Evolutionary conservation across 257 asterid species (phyloP).

Genomic region (Cynanchum wilfordii): DNA sequence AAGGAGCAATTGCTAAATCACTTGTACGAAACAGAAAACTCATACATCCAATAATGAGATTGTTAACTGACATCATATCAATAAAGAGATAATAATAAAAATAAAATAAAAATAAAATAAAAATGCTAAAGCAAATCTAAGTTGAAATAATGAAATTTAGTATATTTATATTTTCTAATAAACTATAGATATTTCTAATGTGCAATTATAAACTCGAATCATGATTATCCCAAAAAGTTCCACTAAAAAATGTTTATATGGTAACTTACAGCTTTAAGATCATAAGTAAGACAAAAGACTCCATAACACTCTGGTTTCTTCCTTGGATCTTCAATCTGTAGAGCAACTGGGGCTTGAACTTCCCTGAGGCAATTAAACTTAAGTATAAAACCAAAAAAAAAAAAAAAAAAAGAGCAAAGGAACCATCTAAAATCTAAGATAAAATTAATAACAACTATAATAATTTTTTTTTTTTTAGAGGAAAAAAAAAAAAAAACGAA

Average conservation of each 20-base stretch:
- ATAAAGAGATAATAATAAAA: not conserved
- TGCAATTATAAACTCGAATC: not conserved
- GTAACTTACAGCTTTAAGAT: slow-evolving; percentile 81
- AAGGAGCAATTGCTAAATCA: not conserved
- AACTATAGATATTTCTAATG: not conserved
- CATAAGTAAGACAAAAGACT: slow-evolving; percentile 95
- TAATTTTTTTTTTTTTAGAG: no score
- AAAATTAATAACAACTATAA: not conserved
- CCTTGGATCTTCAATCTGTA: slow-evolving; percentile 57
- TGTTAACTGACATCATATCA: not conserved
- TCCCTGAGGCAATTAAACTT: slow-evolving; percentile 38
- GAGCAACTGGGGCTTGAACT: slow-evolving; percentile 59
- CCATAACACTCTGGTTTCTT: slow-evolving; percentile 86
- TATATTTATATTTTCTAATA: not conserved
- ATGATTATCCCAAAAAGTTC: not conserved
- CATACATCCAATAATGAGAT: not conserved
- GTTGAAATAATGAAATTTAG: not conserved
- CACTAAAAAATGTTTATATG: not conserved
- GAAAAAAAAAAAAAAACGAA: not conserved
- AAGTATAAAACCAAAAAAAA: not conserved
- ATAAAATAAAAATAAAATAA: not conserved
- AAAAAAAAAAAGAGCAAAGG: slow-evolving; percentile 1
- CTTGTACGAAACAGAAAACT: not conserved
- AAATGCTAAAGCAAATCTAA: not conserved
- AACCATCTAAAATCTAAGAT: not conserved